Evolutionary conservation across 768 basidiomycete species (phyloP).

Genomic region (Boletus vinaceobasis): DNA sequence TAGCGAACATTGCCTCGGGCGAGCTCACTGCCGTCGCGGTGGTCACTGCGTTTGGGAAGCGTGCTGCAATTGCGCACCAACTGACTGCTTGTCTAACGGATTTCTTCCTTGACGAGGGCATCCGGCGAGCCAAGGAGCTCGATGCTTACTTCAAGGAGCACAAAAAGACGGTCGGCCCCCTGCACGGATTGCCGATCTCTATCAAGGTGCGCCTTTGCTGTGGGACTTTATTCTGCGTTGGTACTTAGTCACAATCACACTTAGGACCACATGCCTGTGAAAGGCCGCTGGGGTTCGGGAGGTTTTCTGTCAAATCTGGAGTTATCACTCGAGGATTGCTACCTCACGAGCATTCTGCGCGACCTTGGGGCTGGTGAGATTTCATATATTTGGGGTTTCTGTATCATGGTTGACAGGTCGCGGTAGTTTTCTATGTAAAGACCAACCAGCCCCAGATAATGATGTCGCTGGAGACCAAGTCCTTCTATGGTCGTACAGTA

Average conservation of each 20-base stretch:
- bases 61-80: conserved; percentile 54
- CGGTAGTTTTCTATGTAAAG: conserved; percentile 40
- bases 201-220: conserved; percentile 34
- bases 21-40: conserved; percentile 38
- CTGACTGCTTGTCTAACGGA: conserved; percentile 39
- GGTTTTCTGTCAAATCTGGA: conserved; percentile 33
- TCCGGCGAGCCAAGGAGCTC: conserved; percentile 38
- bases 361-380: conserved; percentile 40
- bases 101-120: conserved; percentile 43
- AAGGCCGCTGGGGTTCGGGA: conserved; percentile 37
- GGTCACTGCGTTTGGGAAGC: conserved; percentile 42
- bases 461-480: conserved; percentile 37
- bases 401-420: conserved; percentile 5
- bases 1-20: conserved; percentile 26
- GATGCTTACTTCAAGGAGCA: conserved; percentile 38
- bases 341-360: conserved; percentile 36
- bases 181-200: conserved; percentile 41
- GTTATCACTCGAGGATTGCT: conserved; percentile 22
- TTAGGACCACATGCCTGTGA: conserved; percentile 40
- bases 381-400: background rate
- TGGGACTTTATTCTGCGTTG: background rate
- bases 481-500: conserved; percentile 33
- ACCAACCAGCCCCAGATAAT: conserved; percentile 43
- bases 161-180: conserved; percentile 40
- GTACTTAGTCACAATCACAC: background rate